Base-by-base conservation (phyloP, 2,329 filamentous ascomycete genomes). In the Corinectria fuckeliana region DNA sequence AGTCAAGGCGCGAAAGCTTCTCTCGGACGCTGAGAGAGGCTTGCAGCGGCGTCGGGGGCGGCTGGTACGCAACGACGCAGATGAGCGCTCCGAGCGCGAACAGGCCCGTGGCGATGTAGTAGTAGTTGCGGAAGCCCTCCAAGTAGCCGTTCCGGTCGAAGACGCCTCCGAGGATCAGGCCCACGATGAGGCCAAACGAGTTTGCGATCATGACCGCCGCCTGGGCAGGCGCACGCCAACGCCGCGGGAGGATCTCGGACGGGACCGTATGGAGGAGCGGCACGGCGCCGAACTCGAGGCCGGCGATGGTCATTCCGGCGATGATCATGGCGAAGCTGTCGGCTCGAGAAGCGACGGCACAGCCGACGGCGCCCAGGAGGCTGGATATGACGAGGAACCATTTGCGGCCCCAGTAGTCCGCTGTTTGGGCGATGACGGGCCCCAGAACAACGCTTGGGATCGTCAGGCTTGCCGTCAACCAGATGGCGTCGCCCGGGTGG, bases 1-100 rank as follows among this genome's bases (percentile, higher is more conserved):
- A 78, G 64, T 79, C 77, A 2, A 79, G 69, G 20, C 67, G 70
- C 11, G 50, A 56, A 3, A 79, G 55, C 57, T 79, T 79, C 49
- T 78, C 68, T 1, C 26, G 48, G 8, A 47, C 6, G 2, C 5
- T 56, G 7, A 64, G 38, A 1, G 56, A 51, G 1, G 23, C 21
- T 28, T 66, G 58, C 13, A 58, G n/a, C 4, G 48, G 14, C 2
- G 52, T 64, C 4, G 53, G 41, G 2, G 61, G 63, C 6, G 63
- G 61, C 4, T 53, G 42, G 20, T 66, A 66, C 3, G 48, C 42
- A 36, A 60, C 39, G 14, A 48, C n/a, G 42, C 55, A 56, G 4
- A 61, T 47, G 10, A 63, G 2, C 4, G 30, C 28, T 1, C 57
- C 54, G 4, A 39, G 11, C 4, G 41, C 54, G 20, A 61, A 57